These are phyloP conservation scores for Tuber brumale DNA, from an alignment of 495 filamentous ascomycete species.

Conservation along the genomic window DNA sequence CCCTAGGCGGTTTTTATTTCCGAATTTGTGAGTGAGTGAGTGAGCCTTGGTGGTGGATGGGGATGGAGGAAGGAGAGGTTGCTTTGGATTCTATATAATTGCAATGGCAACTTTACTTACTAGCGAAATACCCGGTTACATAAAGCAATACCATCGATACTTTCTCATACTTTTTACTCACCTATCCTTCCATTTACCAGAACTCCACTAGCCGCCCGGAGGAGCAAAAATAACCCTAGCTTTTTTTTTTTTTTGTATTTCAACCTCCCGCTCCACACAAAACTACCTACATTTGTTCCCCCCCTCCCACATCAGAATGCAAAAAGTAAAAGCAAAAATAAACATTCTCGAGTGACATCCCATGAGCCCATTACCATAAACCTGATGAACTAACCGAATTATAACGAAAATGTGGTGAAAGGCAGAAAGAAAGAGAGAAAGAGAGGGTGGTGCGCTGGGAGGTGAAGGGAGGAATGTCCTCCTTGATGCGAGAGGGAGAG, in stretches of 20 bases:
- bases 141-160: not conserved
- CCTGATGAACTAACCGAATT: not conserved
- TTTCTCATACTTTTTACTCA: not conserved
- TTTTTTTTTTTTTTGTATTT: not conserved
- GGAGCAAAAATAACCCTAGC: not conserved
- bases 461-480: conserved; percentile 15
- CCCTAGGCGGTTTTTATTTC: not conserved
- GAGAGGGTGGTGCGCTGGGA: conserved; percentile 10
- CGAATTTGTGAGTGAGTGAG: not conserved
- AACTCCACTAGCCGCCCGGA: not conserved
- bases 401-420: not conserved
- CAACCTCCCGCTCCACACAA: not conserved
- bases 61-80: not conserved
- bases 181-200: not conserved
- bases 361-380: conserved; percentile 7
- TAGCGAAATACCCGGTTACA: not conserved
- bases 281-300: not conserved
- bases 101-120: not conserved
- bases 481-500: not conserved
- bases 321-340: conserved; percentile 2
- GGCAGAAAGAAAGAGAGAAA: not conserved
- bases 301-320: not conserved
- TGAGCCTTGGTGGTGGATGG: not conserved
- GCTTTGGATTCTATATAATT: not conserved
- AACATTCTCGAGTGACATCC: not conserved